Percentiles rank a stretch among this genome's conserved stretches.
phyloP scores from a whole-genome alignment of 148 eudicot genomes.

The Amaranthus palmeri region DNA sequence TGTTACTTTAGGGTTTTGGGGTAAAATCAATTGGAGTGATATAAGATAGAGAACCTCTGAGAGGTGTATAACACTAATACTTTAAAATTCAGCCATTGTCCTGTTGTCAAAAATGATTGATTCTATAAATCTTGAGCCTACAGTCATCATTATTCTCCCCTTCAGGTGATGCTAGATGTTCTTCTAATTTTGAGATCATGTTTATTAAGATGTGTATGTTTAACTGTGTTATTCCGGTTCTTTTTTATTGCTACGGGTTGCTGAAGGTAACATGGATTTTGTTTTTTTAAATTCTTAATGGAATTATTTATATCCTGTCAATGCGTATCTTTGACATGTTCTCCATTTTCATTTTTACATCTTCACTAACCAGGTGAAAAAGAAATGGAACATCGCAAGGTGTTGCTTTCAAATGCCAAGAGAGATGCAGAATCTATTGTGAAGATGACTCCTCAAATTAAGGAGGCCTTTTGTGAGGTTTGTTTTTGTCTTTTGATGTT shows the following conservation, averaged over 20 bases:
- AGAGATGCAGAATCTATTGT: conserved; percentile 70
- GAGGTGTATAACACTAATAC: background rate
- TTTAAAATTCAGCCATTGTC: background rate
- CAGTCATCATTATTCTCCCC: background rate
- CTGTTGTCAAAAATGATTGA: background rate
- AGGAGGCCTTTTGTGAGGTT: conserved; percentile 71
- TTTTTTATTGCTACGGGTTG: background rate
- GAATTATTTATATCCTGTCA: background rate
- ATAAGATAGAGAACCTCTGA: background rate
- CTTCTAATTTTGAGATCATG: background rate
- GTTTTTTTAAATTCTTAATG: background rate
- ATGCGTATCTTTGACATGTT: background rate
- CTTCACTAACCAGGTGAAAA: conserved; percentile 42
- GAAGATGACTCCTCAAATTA: conserved; percentile 52
- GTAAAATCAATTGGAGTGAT: background rate
- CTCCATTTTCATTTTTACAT: background rate
- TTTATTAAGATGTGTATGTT: background rate
- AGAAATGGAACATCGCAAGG: conserved; percentile 42
- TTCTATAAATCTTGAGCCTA: background rate
- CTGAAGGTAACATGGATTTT: background rate
- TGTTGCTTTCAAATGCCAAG: conserved; percentile 53
- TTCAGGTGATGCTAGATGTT: background rate
- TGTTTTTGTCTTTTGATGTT: background rate
- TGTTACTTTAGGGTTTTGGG: background rate
- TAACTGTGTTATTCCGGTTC: background rate